Evolutionary conservation across 306 rosid species (phyloP), one percentile per base, ranked within the genome.

Genomic region (Vigna reflexopilosa): DNA sequence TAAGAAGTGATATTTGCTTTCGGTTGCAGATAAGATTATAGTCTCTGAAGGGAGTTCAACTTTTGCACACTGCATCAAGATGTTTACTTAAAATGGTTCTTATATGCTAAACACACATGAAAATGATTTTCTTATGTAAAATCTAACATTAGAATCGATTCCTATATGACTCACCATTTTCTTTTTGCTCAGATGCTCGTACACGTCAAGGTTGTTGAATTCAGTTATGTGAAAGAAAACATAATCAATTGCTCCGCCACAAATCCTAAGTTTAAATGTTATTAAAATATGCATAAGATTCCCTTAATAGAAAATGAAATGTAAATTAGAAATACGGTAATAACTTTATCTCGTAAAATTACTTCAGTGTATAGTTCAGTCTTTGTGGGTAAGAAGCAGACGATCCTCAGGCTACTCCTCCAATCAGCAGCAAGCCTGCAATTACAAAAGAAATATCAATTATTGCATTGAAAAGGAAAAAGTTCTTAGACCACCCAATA

Each of bases 31-130:
- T 7, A 61, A 15, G 44, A 61, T 61, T 30, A 61, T 0, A 14
- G 44, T 61, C 1, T 61, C 11, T 0, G 19, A 5, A 15, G 44
- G 67, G 7, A 61, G 67, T 3, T 14, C 67, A 61, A 61, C 16
- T 61, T 59, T 61, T 15, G 44, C 67, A 61, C 67, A 61, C 67
- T 61, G 44, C 44, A 61, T 9, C 32, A 6, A 61, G 20, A 30
- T 15, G 44, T 30, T 30, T 30, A 11, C 5, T 61, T 14, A 59
- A 14, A 26, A 42, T 42, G 1, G 13, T 58, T 13, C 2, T 26
- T 30, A 30, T 11, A 61, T 2, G 7, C 10, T 28, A 26, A 12
- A 59, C n/a, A 6, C 38, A 34, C 40, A 36, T 36, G 40, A 36
- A 36, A 36, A 36, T 36, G 42, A 36, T 6, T 36, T 36, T 36